phyloP scores from a whole-genome alignment of 805 yeast genomes.

The Candida boidinii region DNA sequence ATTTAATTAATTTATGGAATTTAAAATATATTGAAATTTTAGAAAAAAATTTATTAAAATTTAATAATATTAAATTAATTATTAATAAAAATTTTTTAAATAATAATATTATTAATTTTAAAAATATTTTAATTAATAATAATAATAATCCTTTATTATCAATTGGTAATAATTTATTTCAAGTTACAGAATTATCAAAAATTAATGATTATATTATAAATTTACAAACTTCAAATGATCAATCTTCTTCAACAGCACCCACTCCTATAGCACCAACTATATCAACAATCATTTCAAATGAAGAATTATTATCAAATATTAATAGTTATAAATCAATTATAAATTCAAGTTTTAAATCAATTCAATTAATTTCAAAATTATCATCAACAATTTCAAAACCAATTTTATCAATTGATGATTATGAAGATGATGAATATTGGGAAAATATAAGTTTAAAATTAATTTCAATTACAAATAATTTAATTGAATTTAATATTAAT shows the following conservation, averaged over 20 bases:
- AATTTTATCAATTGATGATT: slow-evolving; percentile 26
- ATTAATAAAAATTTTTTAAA: too few relatives aligned
- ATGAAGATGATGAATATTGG: slow-evolving; percentile 26
- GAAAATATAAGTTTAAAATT: not conserved
- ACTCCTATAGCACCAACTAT: slow-evolving; percentile 3
- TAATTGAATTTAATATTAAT: slow-evolving; percentile 2
- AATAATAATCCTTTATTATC: too few relatives aligned
- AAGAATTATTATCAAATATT: slow-evolving; percentile 9
- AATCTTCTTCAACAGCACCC: slow-evolving; percentile 3
- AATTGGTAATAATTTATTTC: slow-evolving; percentile 14
- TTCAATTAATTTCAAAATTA: slow-evolving; percentile 13
- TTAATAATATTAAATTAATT: too few relatives aligned
- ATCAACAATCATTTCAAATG: slow-evolving; percentile 7
- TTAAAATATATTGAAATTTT: slow-evolving; percentile 7
- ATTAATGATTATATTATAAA: slow-evolving; percentile 7
- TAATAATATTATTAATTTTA: slow-evolving; percentile 8
- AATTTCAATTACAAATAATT: slow-evolving; percentile 3
- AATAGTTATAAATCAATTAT: slow-evolving; percentile 11
- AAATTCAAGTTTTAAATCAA: slow-evolving; percentile 8
- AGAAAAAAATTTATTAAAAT: too few relatives aligned
- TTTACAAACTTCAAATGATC: slow-evolving; percentile 11
- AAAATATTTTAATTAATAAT: slow-evolving; percentile 3
- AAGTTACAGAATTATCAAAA: slow-evolving; percentile 13
- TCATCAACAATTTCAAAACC: slow-evolving; percentile 18
- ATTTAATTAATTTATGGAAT: slow-evolving; percentile 14